These are phyloP conservation scores for Coniosporium apollinis DNA, from an alignment of 495 filamentous ascomycete genomes.

Conservation along the genomic window DNA sequence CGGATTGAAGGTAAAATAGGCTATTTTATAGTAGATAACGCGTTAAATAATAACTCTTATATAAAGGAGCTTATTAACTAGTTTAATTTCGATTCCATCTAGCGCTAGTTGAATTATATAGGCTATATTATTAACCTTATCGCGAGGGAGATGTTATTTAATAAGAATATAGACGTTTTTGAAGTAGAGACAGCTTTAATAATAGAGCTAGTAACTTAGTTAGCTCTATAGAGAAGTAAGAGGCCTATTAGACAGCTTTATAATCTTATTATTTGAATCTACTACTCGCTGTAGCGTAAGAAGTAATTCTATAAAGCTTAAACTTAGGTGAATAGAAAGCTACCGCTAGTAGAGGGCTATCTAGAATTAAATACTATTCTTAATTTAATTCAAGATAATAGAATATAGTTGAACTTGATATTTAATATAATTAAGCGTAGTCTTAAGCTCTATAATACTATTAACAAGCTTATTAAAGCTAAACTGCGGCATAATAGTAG, in stretches of 20 bases:
- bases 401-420: conserved; percentile 5
- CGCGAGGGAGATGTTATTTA: conserved; percentile 4
- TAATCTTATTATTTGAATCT: conserved; percentile 5
- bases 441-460: conserved; percentile 5
- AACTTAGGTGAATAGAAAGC: background rate
- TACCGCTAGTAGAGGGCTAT: background rate
- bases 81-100: conserved; percentile 1
- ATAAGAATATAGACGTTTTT: conserved; percentile 1
- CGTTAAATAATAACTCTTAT: conserved; percentile 4
- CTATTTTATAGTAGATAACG: conserved; percentile 10
- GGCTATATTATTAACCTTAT: conserved; percentile 10
- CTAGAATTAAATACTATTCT: conserved; percentile 2
- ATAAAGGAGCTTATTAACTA: conserved; percentile 2
- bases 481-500: background rate
- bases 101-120: conserved; percentile 5
- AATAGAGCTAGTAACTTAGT: background rate
- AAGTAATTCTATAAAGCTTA: background rate
- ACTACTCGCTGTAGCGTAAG: conserved; percentile 2
- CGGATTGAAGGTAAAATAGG: conserved; percentile 3
- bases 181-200: background rate
- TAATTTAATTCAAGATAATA: conserved; percentile 3
- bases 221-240: conserved; percentile 1
- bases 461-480: background rate
- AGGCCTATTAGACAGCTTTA: conserved; percentile 9
- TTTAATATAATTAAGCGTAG: conserved; percentile 3